These are phyloP conservation scores for Pseudofabraea citricarpa DNA, from an alignment of 2,329 filamentous ascomycete species.

Conservation along the genomic window DNA sequence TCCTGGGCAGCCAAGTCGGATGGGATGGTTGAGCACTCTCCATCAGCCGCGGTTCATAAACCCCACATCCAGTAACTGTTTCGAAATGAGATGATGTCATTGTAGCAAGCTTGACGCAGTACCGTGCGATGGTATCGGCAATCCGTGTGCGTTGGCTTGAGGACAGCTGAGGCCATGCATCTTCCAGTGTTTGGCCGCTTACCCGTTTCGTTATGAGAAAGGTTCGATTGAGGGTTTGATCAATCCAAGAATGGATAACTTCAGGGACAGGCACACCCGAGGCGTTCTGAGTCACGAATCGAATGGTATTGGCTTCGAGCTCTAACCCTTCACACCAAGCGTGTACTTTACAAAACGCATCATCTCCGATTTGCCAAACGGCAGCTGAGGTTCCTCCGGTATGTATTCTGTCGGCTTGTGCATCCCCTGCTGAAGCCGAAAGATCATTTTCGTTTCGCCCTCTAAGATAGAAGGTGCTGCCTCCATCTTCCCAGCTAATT, in stretches of 20 bases:
- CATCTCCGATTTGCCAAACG: conserved; percentile 6
- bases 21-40: background rate
- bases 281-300: conserved; percentile 5
- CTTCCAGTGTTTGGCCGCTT: conserved; percentile 4
- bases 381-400: conserved; percentile 2
- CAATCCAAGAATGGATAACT: conserved; percentile 8
- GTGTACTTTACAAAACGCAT: conserved; percentile 11
- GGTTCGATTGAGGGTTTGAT: conserved; percentile 3
- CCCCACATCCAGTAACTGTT: background rate
- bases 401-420: too few species aligned
- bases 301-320: conserved; percentile 6
- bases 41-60: conserved; percentile 3
- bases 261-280: conserved; percentile 8
- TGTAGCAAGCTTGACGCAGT: conserved; percentile 1
- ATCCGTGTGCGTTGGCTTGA: background rate
- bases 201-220: conserved; percentile 12
- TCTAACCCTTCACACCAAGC: conserved; percentile 9
- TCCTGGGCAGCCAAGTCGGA: conserved; percentile 3
- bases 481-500: background rate
- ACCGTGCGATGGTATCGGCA: conserved; percentile 1
- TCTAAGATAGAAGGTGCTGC: background rate
- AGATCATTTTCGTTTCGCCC: background rate
- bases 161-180: conserved; percentile 5
- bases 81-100: conserved; percentile 4
- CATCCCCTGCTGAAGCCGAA: background rate